These are phyloP conservation scores for Corymbia citriodora DNA, from an alignment of 441 rosid species.

Conservation along the genomic window DNA sequence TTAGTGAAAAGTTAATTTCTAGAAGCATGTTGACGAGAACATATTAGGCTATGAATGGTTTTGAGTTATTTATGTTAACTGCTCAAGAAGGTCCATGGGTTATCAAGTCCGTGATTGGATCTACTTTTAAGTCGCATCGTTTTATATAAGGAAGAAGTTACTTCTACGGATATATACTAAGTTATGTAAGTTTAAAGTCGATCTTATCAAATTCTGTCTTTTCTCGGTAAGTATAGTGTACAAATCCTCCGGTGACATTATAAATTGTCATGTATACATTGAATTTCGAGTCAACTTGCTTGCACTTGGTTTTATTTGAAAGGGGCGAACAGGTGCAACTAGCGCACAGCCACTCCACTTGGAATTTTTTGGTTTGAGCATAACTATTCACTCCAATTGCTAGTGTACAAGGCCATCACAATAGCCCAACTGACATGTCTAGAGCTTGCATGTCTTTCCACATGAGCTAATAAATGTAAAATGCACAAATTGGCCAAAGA, in stretches of 20 bases:
- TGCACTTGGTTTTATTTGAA: not conserved
- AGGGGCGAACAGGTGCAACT: not conserved
- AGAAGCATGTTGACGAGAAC: not conserved
- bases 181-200: not conserved
- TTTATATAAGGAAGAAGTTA: not conserved
- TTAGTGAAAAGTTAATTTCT: not conserved
- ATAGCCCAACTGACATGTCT: not conserved
- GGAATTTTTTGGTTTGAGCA: not conserved
- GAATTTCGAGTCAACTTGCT: not conserved
- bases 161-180: not conserved
- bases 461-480: not conserved
- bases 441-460: not conserved
- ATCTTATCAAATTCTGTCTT: not conserved
- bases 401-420: not conserved
- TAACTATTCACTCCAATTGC: fast-evolving
- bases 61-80: not conserved
- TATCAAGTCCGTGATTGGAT: not conserved
- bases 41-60: not conserved
- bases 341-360: not conserved
- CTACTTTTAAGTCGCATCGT: not conserved
- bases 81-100: not conserved
- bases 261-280: fast-evolving
- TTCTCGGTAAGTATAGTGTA: not conserved
- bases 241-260: not conserved
- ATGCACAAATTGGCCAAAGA: not conserved